Conservation (phyloP, 2,329 filamentous ascomycete species). For the Calonectria naviculata region DNA sequence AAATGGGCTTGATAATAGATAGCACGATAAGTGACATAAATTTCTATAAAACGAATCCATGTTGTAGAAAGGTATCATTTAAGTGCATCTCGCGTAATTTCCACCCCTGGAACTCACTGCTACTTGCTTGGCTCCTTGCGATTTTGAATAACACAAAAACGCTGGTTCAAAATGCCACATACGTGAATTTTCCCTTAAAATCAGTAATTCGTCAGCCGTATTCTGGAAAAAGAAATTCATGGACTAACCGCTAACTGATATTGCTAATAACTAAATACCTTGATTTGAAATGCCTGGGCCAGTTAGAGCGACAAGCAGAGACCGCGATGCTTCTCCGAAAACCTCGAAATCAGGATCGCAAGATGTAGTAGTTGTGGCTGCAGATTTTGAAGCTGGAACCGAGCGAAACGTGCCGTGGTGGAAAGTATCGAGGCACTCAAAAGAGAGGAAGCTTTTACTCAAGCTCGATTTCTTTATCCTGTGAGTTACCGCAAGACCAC, state of each 20-base stretch:
- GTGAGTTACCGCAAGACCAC: not conserved
- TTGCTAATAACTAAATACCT: not conserved
- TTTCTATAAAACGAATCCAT: not conserved
- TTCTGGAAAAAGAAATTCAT: not conserved
- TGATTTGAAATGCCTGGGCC: not conserved
- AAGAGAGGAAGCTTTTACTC: not conserved
- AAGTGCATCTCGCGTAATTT: not conserved
- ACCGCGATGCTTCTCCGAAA: not conserved
- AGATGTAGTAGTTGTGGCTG: not conserved
- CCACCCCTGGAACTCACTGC: not conserved
- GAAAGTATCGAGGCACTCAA: not conserved
- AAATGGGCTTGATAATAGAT: not conserved
- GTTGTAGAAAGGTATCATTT: not conserved
- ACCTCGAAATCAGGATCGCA: not conserved
- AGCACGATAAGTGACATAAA: not conserved
- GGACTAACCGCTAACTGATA: not conserved
- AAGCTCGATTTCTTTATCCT: slow-evolving; percentile 8
- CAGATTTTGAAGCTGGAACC: not conserved
- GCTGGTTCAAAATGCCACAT: not conserved
- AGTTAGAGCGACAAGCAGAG: not conserved
- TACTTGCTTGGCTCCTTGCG: not conserved
- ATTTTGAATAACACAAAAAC: not conserved
- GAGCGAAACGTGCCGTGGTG: not conserved
- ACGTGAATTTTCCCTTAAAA: not conserved
- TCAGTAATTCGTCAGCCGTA: not conserved